A percentile compares a stretch with the other conserved stretches of the same genome.
These are phyloP conservation scores for Lactarius trivialis DNA, from an alignment of 768 basidiomycete species.

Conservation along the genomic window DNA sequence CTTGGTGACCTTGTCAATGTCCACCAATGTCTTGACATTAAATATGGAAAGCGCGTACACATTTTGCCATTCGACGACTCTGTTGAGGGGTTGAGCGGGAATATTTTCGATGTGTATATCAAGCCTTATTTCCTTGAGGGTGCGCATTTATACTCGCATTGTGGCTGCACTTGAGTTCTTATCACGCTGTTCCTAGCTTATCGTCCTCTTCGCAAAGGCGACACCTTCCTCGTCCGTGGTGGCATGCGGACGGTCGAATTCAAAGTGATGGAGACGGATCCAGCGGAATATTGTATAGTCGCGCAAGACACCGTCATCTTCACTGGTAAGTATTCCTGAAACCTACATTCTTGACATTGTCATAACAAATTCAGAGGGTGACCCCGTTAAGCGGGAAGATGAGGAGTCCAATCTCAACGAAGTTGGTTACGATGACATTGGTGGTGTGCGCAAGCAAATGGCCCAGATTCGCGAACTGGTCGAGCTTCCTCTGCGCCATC, in stretches of 20 bases:
- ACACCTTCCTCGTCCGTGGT: conserved; percentile 98
- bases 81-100: conserved; percentile 93
- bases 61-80: conserved; percentile 98
- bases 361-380: conserved; percentile 63
- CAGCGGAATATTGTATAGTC: conserved; percentile 96
- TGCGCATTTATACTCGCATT: conserved; percentile 27
- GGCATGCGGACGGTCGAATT: conserved; percentile 99
- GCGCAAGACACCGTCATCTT: conserved; percentile 98
- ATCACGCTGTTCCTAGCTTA: conserved; percentile 35
- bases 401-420: conserved; percentile 95
- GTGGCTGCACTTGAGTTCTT: background rate
- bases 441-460: conserved; percentile 99
- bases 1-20: conserved; percentile 95
- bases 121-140: conserved; percentile 99
- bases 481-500: conserved; percentile 95
- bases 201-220: conserved; percentile 92
- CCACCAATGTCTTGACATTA: conserved; percentile 94
- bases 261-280: conserved; percentile 98
- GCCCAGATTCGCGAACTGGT: conserved; percentile 99
- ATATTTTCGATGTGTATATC: conserved; percentile 97
- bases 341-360: background rate
- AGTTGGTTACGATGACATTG: conserved; percentile 98
- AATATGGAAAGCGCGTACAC: conserved; percentile 97
- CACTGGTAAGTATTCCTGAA: conserved; percentile 48
- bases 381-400: conserved; percentile 97